Evolutionary conservation across 2,329 filamentous ascomycete genomes (phyloP), one percentile per base, ranked within the genome.

Genomic region (Bipolaris bicolor): DNA sequence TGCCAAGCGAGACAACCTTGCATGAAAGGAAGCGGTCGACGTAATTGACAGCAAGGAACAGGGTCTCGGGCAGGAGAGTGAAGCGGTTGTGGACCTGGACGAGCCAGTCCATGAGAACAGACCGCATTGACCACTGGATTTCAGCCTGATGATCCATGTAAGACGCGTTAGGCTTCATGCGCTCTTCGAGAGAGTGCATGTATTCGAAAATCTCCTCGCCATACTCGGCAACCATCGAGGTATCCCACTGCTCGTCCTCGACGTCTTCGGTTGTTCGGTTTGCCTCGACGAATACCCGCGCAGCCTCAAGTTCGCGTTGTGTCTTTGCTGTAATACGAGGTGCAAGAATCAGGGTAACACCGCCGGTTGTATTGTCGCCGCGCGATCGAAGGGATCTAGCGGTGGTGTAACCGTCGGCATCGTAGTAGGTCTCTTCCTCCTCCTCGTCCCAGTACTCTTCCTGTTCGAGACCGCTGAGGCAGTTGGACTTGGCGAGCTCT

Each of bases 101-200:
- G 41, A 99, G 84, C 95, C 95, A 99, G 77, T 98, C 95, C 88
- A 99, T 96, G 52, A 99, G 83, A 20, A 98, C 92, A 5, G 92
- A 90, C 45, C 95, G 91, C 95, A 98, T 99, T 2, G 93, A 97
- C 95, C 95, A 99, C 74, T 97, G 91, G 55, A 99, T 96, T 77
- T 98, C 94, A n/a, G 90, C 88, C 76, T 99, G 95, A 65, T 90
- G 88, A 61, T 97, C 92, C 94, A 99, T 99, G 82, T 99, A 99
- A 75, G 95, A 87, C 3, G 92, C 84, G 70, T 95, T 93, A 1
- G 95, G 95, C 39, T 93, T 83, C 86, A 97, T 90, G 66, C 88
- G 75, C 83, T 85, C 90, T 92, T 99, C 95, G 49, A 97, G 87
- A 56, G 90, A 84, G 50, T 86, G 87, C 90, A 98, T 92, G 79